phyloP scores from a whole-genome alignment of 2,329 filamentous ascomycete genomes.

The Aureobasidium sp. region DNA sequence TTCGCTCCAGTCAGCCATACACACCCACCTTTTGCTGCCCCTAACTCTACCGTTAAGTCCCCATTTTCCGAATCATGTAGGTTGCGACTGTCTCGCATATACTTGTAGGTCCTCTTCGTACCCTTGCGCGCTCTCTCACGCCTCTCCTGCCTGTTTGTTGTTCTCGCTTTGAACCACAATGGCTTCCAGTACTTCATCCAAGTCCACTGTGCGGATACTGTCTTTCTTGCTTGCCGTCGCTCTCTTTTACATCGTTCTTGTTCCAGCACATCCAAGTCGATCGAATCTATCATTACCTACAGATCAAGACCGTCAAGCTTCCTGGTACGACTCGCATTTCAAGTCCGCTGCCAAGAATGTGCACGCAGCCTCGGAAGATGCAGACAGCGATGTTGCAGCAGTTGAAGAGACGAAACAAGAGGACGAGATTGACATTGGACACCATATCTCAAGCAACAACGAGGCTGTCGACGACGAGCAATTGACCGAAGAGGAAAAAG shows the following conservation, averaged over 20 bases:
- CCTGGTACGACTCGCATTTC: neutral
- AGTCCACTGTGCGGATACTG: conserved; percentile 1
- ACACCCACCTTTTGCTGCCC: neutral
- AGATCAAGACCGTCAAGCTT: neutral
- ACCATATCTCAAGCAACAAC: neutral
- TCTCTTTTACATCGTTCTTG: neutral
- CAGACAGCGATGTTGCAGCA: neutral
- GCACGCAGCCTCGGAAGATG: neutral
- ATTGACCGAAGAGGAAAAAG: conserved; percentile 13
- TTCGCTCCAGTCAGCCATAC: neutral
- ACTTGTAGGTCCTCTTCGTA: neutral
- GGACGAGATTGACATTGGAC: neutral
- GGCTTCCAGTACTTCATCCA: conserved; percentile 1
- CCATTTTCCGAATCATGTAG: neutral
- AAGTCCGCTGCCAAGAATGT: neutral
- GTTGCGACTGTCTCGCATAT: neutral
- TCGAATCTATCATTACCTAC: neutral
- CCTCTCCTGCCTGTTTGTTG: neutral
- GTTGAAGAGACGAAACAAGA: neutral
- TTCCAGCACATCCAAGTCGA: neutral
- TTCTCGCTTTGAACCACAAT: neutral
- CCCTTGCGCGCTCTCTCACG: neutral
- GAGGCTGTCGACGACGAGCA: conserved; percentile 1
- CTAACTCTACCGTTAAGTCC: neutral
- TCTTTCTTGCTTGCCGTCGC: neutral